Percentiles rank a stretch among this genome's conserved stretches.
Evolutionary conservation across 148 eudicot genomes (phyloP).

Genomic region (Hydrangea macrophylla): DNA sequence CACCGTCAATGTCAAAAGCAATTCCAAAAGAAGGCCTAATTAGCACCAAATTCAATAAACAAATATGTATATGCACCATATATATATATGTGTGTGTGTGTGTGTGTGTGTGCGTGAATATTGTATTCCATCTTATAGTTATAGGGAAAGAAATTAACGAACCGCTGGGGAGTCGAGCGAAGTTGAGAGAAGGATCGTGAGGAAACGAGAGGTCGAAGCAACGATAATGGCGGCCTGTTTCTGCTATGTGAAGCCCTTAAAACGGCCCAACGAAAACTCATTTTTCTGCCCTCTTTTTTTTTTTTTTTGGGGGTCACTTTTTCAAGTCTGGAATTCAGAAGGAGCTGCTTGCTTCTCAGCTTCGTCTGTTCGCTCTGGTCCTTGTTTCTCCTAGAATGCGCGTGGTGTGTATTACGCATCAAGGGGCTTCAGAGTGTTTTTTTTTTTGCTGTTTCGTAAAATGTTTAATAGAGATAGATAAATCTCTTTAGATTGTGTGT

Average conservation of each 20-base stretch:
- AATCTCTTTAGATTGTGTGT: too few species aligned
- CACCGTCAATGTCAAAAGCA: conserved; percentile 75
- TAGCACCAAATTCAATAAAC: neutral
- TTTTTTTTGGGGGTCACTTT: too few species aligned
- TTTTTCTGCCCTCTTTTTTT: neutral
- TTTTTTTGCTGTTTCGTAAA: too few species aligned
- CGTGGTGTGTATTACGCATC: too few species aligned
- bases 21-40: conserved; percentile 55
- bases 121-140: too few species aligned
- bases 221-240: conserved; percentile 1
- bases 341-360: neutral
- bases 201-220: conserved; percentile 1
- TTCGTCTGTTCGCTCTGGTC: neutral
- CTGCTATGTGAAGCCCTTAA: conserved; percentile 8
- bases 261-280: neutral
- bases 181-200: conserved; percentile 23
- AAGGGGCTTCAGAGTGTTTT: too few species aligned
- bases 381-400: neutral
- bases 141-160: neutral
- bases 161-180: conserved; percentile 7
- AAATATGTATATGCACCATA: too few species aligned
- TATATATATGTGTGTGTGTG: too few species aligned
- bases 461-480: too few species aligned
- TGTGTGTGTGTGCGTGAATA: too few species aligned
- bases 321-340: neutral